A percentile compares a stretch with the other conserved stretches of the same genome.
phyloP scores from a whole-genome alignment of 2,329 filamentous ascomycete genomes.

The Talaromyces sp. region DNA sequence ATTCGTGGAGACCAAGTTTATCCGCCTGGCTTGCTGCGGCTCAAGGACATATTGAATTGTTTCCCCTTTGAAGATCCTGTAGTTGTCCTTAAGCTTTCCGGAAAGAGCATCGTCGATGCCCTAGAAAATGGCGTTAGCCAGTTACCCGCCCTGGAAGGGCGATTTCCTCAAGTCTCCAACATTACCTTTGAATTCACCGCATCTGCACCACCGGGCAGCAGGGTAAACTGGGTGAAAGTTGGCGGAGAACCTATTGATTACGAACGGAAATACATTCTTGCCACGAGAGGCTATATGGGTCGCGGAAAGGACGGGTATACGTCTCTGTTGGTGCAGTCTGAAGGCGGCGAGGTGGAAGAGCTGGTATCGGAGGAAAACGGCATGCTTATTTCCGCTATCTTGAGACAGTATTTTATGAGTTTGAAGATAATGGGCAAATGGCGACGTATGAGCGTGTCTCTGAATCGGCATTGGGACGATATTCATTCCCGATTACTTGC shows the following conservation, averaged over 20 bases:
- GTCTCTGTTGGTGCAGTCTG: conserved; percentile 66
- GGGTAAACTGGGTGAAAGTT: conserved; percentile 60
- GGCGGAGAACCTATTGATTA: conserved; percentile 57
- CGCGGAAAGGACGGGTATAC: conserved; percentile 81
- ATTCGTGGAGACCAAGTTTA: conserved; percentile 87
- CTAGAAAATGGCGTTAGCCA: conserved; percentile 77
- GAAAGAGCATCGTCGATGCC: conserved; percentile 69
- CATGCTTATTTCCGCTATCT: conserved; percentile 75
- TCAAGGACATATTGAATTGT: conserved; percentile 81
- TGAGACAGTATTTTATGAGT: conserved; percentile 87
- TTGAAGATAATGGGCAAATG: conserved; percentile 75
- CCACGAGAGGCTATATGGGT: conserved; percentile 83
- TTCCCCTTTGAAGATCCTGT: conserved; percentile 92
- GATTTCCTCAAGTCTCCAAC: conserved; percentile 83
- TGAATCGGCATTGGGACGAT: conserved; percentile 60
- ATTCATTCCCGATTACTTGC: conserved; percentile 58
- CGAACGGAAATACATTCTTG: conserved; percentile 63
- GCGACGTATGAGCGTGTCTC: conserved; percentile 61
- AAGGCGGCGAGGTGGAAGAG: conserved; percentile 71
- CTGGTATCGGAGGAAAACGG: conserved; percentile 82
- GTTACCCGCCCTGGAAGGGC: conserved; percentile 76
- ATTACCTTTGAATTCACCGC: conserved; percentile 72
- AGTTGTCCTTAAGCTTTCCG: conserved; percentile 67
- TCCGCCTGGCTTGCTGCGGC: conserved; percentile 67
- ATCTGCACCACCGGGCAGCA: conserved; percentile 51